Evolutionary conservation across 139 green algal species (phyloP).

Genomic region (Ettlia oleoabundans): DNA sequence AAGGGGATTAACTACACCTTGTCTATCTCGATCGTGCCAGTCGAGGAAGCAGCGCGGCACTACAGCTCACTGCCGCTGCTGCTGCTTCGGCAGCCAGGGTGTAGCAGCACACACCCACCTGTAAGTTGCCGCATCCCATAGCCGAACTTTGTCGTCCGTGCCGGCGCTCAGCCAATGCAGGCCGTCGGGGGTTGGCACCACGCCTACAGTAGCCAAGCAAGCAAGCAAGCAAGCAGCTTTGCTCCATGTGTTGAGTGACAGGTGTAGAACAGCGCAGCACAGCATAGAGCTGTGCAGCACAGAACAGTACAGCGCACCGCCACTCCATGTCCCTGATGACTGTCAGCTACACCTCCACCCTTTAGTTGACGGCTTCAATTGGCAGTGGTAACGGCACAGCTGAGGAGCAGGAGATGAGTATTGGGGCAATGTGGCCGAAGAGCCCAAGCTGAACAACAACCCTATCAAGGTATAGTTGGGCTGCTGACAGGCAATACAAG

Average conservation of each 20-base stretch:
- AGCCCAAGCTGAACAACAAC: background rate
- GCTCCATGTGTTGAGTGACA: background rate
- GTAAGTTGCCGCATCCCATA: slow-evolving; percentile 75
- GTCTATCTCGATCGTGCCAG: no score
- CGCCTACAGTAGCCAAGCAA: slow-evolving; percentile 32
- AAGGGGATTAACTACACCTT: background rate
- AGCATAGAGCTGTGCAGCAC: no score
- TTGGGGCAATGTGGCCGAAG: background rate
- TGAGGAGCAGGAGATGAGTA: no score
- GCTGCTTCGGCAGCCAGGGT: background rate
- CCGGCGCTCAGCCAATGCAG: slow-evolving; percentile 72
- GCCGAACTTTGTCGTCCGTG: slow-evolving; percentile 74
- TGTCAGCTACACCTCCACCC: no score
- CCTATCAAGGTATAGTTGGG: background rate
- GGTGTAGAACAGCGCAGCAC: background rate
- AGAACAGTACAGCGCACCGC: no score
- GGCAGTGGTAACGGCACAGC: no score
- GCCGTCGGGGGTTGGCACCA: slow-evolving; percentile 71
- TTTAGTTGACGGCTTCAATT: no score
- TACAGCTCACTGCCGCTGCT: background rate
- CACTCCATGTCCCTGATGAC: no score
- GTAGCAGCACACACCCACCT: background rate
- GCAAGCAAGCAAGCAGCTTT: no score
- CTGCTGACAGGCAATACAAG: slow-evolving; percentile 31
- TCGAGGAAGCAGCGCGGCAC: background rate